These are phyloP conservation scores for Solanum chilense DNA, from an alignment of 257 asterid genomes.

Conservation along the genomic window DNA sequence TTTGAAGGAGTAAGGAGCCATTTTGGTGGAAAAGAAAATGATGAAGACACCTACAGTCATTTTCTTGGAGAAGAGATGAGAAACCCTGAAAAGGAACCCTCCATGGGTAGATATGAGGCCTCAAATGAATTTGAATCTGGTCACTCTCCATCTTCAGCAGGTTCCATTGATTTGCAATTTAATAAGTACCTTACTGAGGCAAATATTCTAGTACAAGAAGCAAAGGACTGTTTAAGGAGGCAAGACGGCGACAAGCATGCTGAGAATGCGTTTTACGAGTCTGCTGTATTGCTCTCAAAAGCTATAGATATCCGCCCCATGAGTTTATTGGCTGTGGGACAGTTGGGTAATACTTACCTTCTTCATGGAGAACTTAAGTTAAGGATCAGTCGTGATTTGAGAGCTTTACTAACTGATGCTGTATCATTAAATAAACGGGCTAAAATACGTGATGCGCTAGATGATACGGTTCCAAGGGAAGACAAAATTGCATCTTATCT, in stretches of 20 bases:
- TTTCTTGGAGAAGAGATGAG: conserved; percentile 13
- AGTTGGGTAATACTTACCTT: conserved; percentile 78
- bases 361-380: conserved; percentile 85
- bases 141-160: conserved; percentile 16
- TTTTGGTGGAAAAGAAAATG: conserved; percentile 21
- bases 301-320: conserved; percentile 73
- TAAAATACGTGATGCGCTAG: conserved; percentile 10
- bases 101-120: conserved; percentile 15
- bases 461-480: conserved; percentile 21
- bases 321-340: conserved; percentile 89
- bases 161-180: conserved; percentile 46
- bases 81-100: conserved; percentile 12
- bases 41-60: conserved; percentile 23
- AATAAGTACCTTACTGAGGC: conserved; percentile 59
- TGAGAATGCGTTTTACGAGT: conserved; percentile 42
- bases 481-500: conserved; percentile 43
- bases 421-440: conserved; percentile 16
- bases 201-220: conserved; percentile 48
- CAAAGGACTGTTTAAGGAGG: conserved; percentile 37
- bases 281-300: conserved; percentile 51
- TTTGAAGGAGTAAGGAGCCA: conserved; percentile 11
- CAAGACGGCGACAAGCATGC: conserved; percentile 31
- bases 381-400: conserved; percentile 53
- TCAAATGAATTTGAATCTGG: conserved; percentile 11
- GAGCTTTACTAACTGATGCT: conserved; percentile 41